Base-by-base conservation (phyloP, 768 basidiomycete genomes). In the Lactifluus rugatus region DNA sequence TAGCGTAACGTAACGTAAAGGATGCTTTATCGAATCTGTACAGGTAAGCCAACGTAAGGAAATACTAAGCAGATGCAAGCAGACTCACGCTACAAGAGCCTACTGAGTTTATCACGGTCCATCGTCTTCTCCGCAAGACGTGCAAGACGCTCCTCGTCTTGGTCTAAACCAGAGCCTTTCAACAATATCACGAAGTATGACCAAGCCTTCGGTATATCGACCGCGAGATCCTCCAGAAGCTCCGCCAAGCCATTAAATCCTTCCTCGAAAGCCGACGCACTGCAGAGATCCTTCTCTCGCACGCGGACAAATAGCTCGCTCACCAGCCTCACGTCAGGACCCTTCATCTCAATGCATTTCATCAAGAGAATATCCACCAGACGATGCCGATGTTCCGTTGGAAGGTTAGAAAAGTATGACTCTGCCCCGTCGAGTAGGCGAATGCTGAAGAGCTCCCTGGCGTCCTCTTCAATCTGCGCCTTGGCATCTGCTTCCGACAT, bases 141-240 rank as follows among this genome's bases (percentile, higher is more conserved):
- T 56, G 72, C 69, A 48, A 77, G 76, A 52, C 77, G 75, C 60
- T 81, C 83, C 60, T 82, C 79, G 62, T 85, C 81, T 66, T 67
- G 67, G 62, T 75, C 72, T 51, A 93, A 71, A 26, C 76, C 77
- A 17, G 85, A 80, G 32, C 82, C 84, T 68, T 80, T 83, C 57
- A 95, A 71, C 74, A 95, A 81, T 58, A 81, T 74, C 13, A 83
- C 89, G 69, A 91, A 83, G 58, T 84, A 80, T 44, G 78, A 70
- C 74, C 86, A 85, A 0, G 93, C 95, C 66, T 85, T 85, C 9
- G 95, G 94, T 47, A 87, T 88, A 69, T 98, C 93, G 64, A 93
- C 85, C 31, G 86, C 84, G 57, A 93, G 80, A 67, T 97, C 93
- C 66, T 93, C 91, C 65, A 98, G 77, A 55, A 84, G 72, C 71